Percentiles rank a stretch among this genome's conserved stretches.
Evolutionary conservation across 331 rosid species (phyloP).

Genomic region (Rhamnella rubrinervis): DNA sequence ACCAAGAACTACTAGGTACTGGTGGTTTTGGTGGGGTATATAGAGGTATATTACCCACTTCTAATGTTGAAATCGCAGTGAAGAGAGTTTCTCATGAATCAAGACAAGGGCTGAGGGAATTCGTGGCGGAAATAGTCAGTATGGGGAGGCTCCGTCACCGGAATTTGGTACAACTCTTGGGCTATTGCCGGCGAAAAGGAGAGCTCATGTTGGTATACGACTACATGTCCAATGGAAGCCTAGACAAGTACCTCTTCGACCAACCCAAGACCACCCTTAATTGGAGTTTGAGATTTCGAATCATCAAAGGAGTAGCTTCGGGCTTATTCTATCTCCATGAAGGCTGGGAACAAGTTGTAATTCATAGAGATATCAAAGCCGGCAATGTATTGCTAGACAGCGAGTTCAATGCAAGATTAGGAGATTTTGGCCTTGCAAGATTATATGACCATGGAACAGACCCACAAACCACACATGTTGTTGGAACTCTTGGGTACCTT

Average conservation of each 20-base stretch:
- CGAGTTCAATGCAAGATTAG: constrained; percentile 31
- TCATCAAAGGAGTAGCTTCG: constrained; percentile 38
- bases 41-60: constrained; percentile 28
- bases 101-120: constrained; percentile 39
- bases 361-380: constrained; percentile 52
- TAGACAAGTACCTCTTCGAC: constrained; percentile 26
- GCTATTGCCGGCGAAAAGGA: constrained; percentile 37
- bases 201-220: constrained; percentile 40
- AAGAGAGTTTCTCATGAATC: constrained; percentile 35
- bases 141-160: constrained; percentile 45
- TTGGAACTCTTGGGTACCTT: constrained; percentile 41
- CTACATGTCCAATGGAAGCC: constrained; percentile 43
- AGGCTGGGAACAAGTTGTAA: constrained; percentile 38
- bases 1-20: constrained; percentile 27
- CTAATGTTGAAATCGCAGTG: constrained; percentile 34
- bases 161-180: constrained; percentile 38
- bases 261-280: constrained; percentile 16
- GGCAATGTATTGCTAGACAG: constrained; percentile 41
- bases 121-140: constrained; percentile 41
- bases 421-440: constrained; percentile 48
- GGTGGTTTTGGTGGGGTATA: constrained; percentile 49
- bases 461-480: constrained; percentile 32
- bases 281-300: constrained; percentile 35
- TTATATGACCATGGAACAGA: constrained; percentile 36
- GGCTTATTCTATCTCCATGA: constrained; percentile 43